Evolutionary conservation across 1,139 yeast genomes (phyloP), one percentile per base, ranked within the genome.

Genomic region (Meyerozyma guilliermondii): DNA sequence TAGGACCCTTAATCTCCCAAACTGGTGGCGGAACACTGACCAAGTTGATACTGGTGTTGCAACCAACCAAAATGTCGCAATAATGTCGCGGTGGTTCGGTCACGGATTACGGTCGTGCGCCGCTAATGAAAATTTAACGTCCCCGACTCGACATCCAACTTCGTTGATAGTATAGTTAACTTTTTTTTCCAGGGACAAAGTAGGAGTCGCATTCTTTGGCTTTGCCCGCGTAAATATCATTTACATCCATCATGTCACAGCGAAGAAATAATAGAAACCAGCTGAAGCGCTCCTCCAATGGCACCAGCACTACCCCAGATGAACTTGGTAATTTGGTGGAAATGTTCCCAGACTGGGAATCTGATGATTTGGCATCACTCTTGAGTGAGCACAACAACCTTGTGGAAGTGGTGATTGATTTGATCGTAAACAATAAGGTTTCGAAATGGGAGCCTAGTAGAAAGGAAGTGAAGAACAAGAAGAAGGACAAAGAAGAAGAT

Each of bases 301-400:
- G 50, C 48, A 46, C 48, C 41, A 50, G 46, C 42, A 52, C 47
- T 42, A 50, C 53, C 38, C 45, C 56, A 27, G 48, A 50, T 39
- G 71, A 69, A 50, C 71, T 88, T 54, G 66, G 74, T 47, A 78
- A 85, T 40, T 77, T 92, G 57, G 67, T 75, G 44, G 98, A 92
- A 63, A 74, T 92, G 74, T 91, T 92, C 70, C 96, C 97, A 35
- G 96, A 87, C 60, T 92, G 98, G 98, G 80, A 87, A 45, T 73
- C 78, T 42, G 96, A 87, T 38, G 98, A 92, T 61, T 80, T 92
- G 62, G 68, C 76, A 42, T 79, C 84, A 43, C 81, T 88, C 46
- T 80, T 91, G 52, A 72, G 74, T 46, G 98, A 92, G 64, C 78
- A 85, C 53, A 60, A 66, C 47, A 76, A 83, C 52, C 89, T 86